phyloP scores from a whole-genome alignment of 805 yeast species.

The Peterozyma xylosa region DNA sequence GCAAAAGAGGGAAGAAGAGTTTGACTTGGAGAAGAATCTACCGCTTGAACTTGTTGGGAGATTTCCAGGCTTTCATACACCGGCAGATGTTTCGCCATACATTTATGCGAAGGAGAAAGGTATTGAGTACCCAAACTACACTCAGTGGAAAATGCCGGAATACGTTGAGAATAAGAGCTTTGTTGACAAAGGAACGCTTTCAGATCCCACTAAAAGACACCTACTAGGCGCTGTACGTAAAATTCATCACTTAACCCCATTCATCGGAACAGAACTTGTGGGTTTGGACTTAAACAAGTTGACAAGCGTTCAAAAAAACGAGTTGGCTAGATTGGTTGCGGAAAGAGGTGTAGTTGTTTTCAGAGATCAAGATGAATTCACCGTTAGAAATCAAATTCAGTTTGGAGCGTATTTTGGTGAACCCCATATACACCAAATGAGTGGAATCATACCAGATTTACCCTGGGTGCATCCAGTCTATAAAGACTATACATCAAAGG shows the following conservation, averaged over 20 bases:
- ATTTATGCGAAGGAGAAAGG: constrained; percentile 10
- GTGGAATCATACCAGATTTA: constrained; percentile 30
- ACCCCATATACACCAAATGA: constrained; percentile 39
- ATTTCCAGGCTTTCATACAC: constrained; percentile 11
- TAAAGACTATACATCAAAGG: constrained; percentile 15
- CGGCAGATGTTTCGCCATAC: constrained; percentile 10
- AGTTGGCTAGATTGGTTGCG: constrained; percentile 38
- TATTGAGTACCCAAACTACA: constrained; percentile 11
- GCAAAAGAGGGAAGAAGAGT: no score
- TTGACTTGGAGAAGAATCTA: no score
- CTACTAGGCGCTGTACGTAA: constrained; percentile 4
- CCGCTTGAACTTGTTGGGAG: constrained; percentile 7
- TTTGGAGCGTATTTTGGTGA: constrained; percentile 37
- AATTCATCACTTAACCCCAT: constrained; percentile 28
- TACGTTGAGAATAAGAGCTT: constrained; percentile 8
- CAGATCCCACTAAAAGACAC: constrained; percentile 7
- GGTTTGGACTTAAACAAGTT: constrained; percentile 36
- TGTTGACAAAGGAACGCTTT: constrained; percentile 8
- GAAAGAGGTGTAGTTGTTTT: constrained; percentile 40
- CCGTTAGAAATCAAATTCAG: constrained; percentile 31
- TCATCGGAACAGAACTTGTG: constrained; percentile 32
- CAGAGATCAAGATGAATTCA: constrained; percentile 36
- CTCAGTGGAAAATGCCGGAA: constrained; percentile 12
- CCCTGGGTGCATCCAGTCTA: constrained; percentile 27
- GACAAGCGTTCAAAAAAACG: constrained; percentile 35